These are phyloP conservation scores for Cutaneotrichosporon sp. DNA, from an alignment of 1,284 basidiomycete genomes.

Conservation along the genomic window DNA sequence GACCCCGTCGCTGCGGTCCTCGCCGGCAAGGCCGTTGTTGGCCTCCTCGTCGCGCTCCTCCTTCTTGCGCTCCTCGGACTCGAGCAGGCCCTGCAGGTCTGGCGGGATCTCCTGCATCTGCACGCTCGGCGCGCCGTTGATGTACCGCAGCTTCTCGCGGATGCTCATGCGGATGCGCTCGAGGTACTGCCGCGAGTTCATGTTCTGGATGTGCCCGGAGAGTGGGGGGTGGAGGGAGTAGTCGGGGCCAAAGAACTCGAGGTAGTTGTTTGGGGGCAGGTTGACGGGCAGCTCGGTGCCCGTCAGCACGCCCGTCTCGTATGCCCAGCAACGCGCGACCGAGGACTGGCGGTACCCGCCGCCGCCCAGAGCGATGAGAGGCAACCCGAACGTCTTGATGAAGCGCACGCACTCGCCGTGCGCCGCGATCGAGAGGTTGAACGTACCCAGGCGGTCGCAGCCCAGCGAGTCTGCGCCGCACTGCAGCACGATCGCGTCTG, in stretches of 20 bases:
- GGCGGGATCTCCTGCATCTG: slow-evolving; percentile 96
- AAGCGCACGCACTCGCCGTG: slow-evolving; percentile 98
- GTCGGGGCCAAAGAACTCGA: slow-evolving; percentile 88
- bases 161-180: slow-evolving; percentile 84
- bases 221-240: slow-evolving; percentile 92
- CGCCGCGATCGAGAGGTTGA: slow-evolving; percentile 98
- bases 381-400: slow-evolving; percentile 87
- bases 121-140: slow-evolving; percentile 94
- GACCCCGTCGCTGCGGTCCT: slow-evolving; percentile 20
- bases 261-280: slow-evolving; percentile 86
- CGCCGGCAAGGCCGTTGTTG: slow-evolving; percentile 27
- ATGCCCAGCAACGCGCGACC: slow-evolving; percentile 97
- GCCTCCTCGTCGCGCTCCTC: slow-evolving; percentile 72
- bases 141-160: slow-evolving; percentile 86
- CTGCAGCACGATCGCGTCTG: slow-evolving; percentile 89
- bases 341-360: slow-evolving; percentile 86
- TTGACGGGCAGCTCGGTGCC: slow-evolving; percentile 80
- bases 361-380: slow-evolving; percentile 87
- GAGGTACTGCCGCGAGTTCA: slow-evolving; percentile 77
- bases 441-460: slow-evolving; percentile 90
- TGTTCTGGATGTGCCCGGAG: slow-evolving; percentile 87
- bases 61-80: slow-evolving; percentile 69
- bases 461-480: slow-evolving; percentile 97
- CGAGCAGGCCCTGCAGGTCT: slow-evolving; percentile 76
- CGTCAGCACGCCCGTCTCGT: slow-evolving; percentile 93